Base-by-base conservation (phyloP, 805 yeast species). In the Candida caryicola region DNA sequence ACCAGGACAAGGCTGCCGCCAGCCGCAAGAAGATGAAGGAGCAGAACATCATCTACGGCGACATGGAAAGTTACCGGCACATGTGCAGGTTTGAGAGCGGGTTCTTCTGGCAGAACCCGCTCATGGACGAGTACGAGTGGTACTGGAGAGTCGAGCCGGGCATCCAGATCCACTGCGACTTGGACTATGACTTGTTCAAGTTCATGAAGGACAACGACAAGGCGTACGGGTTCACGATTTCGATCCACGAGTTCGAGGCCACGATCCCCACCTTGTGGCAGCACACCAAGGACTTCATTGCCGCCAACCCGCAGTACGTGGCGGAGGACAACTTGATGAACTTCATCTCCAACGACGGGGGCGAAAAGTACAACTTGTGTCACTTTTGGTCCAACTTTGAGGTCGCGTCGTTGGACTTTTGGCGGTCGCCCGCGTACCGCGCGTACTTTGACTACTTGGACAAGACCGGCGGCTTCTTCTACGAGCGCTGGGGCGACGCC, bases 71-170 rank as follows among this genome's bases (percentile, higher is more conserved):
- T 17, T 88, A 87, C 63, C 78, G 96, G 64, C 95, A 87, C 62
- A 88, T 88, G 96, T 88, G 96, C 61, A 75, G 96, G 55, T 89
- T 74, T 55, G 95, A 87, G 62, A 81, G 91, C 13, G 96, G 96
- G 0, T 85, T 88, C 63, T 89, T 89, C 65, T 88, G 76, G 72
- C 76, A 81, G 61, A 90, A 86, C 58, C 81, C 81, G 28, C 57
- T 84, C 40, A 58, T 89, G 71, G 71, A 71, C 39, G 82, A 85
- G 12, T 88, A 80, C 59, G 87, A 85, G 44, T 89, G 82, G 74
- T 89, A 89, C 72, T 89, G 96, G 96, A 79, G 96, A 65, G 95
- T 89, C 36, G 96, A 89, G 65, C 96, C 96, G 15, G 86, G 79
- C 55, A 76, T 84, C 57, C 76, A 77, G 59, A 76, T 88, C 52